phyloP scores from a whole-genome alignment of 1,139 yeast genomes.

The Taphrina pruni region DNA sequence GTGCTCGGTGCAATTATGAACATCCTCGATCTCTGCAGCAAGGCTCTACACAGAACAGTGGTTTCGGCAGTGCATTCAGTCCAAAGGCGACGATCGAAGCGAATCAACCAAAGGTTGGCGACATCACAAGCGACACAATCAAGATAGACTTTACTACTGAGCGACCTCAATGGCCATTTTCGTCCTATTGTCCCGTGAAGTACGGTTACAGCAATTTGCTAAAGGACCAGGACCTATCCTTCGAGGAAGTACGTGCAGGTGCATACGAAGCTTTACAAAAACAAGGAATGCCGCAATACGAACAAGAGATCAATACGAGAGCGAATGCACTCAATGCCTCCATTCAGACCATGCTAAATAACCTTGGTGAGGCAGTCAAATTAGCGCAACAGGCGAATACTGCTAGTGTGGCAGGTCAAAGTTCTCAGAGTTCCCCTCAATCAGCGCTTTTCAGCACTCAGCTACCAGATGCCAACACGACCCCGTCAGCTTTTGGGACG shows the following conservation, averaged over 20 bases:
- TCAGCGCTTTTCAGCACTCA: background rate
- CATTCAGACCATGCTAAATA: constrained; percentile 18
- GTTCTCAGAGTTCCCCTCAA: background rate
- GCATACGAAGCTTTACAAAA: constrained; percentile 30
- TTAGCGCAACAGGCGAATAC: background rate
- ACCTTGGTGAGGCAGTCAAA: constrained; percentile 12
- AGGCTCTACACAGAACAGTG: background rate
- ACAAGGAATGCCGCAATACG: constrained; percentile 7
- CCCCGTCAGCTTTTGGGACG: constrained; percentile 1
- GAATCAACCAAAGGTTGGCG: background rate
- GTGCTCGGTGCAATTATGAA: constrained; percentile 36
- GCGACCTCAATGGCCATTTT: constrained; percentile 39
- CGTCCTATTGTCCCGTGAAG: constrained; percentile 37
- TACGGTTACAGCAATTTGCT: constrained; percentile 29
- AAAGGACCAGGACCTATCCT: constrained; percentile 37
- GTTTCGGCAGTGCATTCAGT: background rate
- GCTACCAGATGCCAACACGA: background rate
- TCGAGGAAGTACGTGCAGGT: constrained; percentile 33
- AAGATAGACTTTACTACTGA: constrained; percentile 24
- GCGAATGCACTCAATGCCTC: background rate
- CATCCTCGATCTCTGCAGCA: constrained; percentile 19
- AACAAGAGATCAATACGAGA: constrained; percentile 1
- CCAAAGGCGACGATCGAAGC: background rate
- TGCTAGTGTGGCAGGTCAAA: background rate
- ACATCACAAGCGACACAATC: constrained; percentile 10